Evolutionary conservation across 352 stramenopile species (phyloP), one percentile per base, ranked within the genome.

Genomic region (Peronospora belbahrii): DNA sequence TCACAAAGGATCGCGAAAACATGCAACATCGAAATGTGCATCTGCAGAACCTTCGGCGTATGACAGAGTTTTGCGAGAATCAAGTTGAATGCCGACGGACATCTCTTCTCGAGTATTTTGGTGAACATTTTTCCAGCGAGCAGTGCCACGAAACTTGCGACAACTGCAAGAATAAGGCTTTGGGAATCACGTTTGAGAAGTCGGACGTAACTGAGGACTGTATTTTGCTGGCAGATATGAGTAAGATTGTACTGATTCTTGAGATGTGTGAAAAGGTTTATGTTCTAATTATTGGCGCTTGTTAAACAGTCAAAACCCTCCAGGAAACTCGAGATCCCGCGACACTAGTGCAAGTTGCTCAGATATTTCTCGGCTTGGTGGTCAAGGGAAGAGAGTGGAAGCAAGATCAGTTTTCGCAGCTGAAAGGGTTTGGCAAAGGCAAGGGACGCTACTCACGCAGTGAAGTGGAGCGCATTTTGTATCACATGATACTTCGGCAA

Each of bases 31-130:
- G 65, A 1, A 91, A 90, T 34, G 83, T 94, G 0, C 80, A 94
- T 35, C 59, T 94, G 27, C 57, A 94, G 39, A 75, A 94, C 39
- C 65, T 94, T 23, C 72, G 78, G 18, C 75, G 83, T 14, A 94
- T 94, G 74, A 76, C 71, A 0, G 77, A 92, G 49, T 94, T 92
- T 51, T 94, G 83, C 46, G 83, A 94, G 46, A 94, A 94, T 41
- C 79, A 93, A 63, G 65, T 91, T 3, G 83, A 94, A 53, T 94
- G 83, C 42, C 70, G 83, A 6, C 71, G 83, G 40, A 92, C 80
- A 20, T 84, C 74, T 17, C 52, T 94, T 23, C 55, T 94, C 6
- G 83, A 91, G 56, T 94, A 92, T 52, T 94, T 94, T 59, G 83
- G 83, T n/a, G 83, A 94, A 37, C 80, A 94, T 51, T 94, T 94